Conservation (phyloP, 768 basidiomycete genomes). For the Coprinopsis sp. region DNA sequence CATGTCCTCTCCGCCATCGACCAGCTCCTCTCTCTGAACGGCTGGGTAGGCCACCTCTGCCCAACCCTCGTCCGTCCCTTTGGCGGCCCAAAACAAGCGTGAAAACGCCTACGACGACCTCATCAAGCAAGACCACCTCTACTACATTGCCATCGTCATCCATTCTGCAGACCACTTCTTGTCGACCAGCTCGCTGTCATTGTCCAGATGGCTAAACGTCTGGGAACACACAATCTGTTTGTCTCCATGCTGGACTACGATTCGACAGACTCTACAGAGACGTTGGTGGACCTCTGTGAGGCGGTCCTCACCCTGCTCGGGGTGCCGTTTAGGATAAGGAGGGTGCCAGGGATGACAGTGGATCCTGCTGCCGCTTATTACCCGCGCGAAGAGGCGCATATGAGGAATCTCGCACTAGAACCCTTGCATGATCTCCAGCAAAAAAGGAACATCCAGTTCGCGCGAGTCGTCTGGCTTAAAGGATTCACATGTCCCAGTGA, state of each 20-base stretch:
- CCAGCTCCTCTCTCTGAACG: constrained; percentile 90
- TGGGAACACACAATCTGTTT: constrained; percentile 87
- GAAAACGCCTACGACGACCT: constrained; percentile 90
- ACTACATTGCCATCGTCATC: constrained; percentile 92
- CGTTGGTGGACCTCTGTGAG: constrained; percentile 90
- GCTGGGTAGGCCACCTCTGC: constrained; percentile 96
- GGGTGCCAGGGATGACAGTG: constrained; percentile 90
- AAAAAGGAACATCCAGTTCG: constrained; percentile 77
- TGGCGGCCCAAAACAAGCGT: constrained; percentile 80
- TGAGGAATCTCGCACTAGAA: constrained; percentile 88
- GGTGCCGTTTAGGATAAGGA: constrained; percentile 86
- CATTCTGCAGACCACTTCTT: constrained; percentile 99
- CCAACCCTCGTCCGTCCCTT: constrained; percentile 94
- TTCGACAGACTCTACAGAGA: constrained; percentile 92
- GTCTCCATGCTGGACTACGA: constrained; percentile 98
- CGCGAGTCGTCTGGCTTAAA: constrained; percentile 94
- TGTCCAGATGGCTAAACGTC: constrained; percentile 87
- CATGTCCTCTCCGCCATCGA: constrained; percentile 87
- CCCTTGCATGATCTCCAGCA: constrained; percentile 79
- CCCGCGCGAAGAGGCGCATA: constrained; percentile 91
- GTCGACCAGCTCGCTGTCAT: constrained; percentile 98
- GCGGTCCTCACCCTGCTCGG: constrained; percentile 91
- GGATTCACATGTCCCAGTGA: constrained; percentile 99
- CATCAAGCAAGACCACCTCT: constrained; percentile 74
- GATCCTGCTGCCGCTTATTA: constrained; percentile 90